Evolutionary conservation across 352 stramenopile species (phyloP), one percentile per base, ranked within the genome.

Genomic region (Phytophthora europaea): DNA sequence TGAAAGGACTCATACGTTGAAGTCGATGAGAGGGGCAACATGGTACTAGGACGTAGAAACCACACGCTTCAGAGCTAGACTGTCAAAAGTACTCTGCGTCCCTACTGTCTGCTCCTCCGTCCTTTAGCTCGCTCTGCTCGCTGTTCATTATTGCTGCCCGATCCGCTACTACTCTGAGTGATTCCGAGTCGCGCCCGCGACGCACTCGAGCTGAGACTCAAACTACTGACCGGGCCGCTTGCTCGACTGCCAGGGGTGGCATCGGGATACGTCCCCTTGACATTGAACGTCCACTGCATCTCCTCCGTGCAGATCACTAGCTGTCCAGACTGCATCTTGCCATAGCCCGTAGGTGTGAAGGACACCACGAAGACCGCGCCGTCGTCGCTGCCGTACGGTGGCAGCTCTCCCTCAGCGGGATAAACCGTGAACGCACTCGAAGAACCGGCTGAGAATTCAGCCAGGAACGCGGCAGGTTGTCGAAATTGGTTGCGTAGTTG

Each of bases 281-380:
- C 87, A 28, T 97, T 92, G 78, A 98, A 98, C 43, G 88, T 97
- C 94, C 94, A 98, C 76, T 97, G 92, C 90, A 97, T 97, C 52
- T 98, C 92, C 48, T 97, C 90, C 0, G 94, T 98, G 26, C 80
- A 50, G 40, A 98, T 96, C 18, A 97, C 65, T 18, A 98, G 81
- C 48, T 95, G 89, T 0, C 90, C 94, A 0, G 86, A 95, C 70
- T 96, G 87, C 80, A 95, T 94, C 62, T 97, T 97, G 54, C 94
- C 94, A 64, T 98, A 98, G 8, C 94, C 94, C 6, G 84, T 97
- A 0, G 94, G 94, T 12, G 92, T 93, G 71, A 98, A 98, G 12
- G 91, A 96, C 0, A 98, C 88, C 1, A 95, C 81, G 67, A 98
- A 98, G 6, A 76, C 66, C 20, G 83, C 78, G 0, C 89, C 91